A percentile compares a stretch with the other conserved stretches of the same genome.
Conservation (phyloP, 2,329 filamentous ascomycete genomes). For the Aspergillus vadensis region DNA sequence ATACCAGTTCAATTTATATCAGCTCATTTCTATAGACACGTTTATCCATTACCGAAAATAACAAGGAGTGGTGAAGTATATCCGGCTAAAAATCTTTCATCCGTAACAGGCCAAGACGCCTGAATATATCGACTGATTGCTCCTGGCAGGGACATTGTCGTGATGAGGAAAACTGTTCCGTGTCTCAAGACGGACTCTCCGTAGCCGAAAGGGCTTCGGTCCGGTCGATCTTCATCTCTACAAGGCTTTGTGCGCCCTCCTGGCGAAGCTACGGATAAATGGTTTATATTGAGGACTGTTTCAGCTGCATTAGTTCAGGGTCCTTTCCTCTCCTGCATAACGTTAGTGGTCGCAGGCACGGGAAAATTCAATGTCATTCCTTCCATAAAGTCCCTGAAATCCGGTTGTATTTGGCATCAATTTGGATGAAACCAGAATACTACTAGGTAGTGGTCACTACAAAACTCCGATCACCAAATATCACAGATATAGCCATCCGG, state of each 20-base stretch:
- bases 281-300: neutral
- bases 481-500: neutral
- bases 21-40: neutral
- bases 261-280: neutral
- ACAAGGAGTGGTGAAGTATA: conserved; percentile 12
- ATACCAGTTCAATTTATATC: neutral
- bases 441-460: neutral
- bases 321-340: neutral
- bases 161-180: neutral
- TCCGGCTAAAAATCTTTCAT: conserved; percentile 1
- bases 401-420: too few species aligned
- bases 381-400: too few species aligned
- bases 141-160: neutral
- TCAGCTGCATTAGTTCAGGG: neutral
- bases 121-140: neutral
- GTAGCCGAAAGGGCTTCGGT: conserved; percentile 17
- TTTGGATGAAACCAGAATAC: neutral
- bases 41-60: conserved; percentile 13
- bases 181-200: conserved; percentile 13
- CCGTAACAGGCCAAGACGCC: neutral
- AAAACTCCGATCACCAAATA: neutral
- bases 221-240: conserved; percentile 19
- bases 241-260: too few species aligned
- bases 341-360: neutral
- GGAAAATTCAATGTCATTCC: too few species aligned